phyloP scores from a whole-genome alignment of 805 yeast species.

The Yarrowia keelungensis region DNA sequence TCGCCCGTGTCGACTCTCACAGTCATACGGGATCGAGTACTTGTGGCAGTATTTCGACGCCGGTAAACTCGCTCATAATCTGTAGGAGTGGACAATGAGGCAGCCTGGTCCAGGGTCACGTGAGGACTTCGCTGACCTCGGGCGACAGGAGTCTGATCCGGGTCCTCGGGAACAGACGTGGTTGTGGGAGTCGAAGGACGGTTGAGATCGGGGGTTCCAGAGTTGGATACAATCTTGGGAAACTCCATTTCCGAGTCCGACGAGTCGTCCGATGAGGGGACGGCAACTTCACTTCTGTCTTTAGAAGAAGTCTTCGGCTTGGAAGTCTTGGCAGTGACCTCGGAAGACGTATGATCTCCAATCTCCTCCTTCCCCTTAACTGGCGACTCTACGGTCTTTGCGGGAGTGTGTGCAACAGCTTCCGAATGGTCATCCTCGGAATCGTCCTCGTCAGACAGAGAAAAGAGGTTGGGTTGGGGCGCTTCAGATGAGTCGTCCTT shows the following conservation, averaged over 20 bases:
- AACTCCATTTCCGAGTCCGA: slow-evolving; percentile 22
- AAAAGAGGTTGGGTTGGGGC: background rate
- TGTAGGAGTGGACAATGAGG: background rate
- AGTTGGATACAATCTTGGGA: slow-evolving; percentile 4
- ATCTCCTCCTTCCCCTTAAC: background rate
- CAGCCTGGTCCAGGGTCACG: slow-evolving; percentile 8
- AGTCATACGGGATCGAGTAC: slow-evolving; percentile 4
- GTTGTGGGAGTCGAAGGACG: slow-evolving; percentile 1
- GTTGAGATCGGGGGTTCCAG: background rate
- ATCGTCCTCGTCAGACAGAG: slow-evolving; percentile 16
- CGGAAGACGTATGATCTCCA: no score
- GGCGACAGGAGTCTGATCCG: slow-evolving; percentile 2
- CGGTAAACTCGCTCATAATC: slow-evolving; percentile 26
- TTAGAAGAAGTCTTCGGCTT: background rate
- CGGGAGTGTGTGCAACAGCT: no score
- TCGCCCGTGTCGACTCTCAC: slow-evolving; percentile 13
- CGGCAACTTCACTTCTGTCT: background rate
- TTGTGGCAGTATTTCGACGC: slow-evolving; percentile 15
- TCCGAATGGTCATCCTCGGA: background rate
- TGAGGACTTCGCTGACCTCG: slow-evolving; percentile 3
- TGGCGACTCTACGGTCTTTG: background rate
- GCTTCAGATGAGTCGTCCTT: background rate
- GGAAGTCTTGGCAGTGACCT: background rate
- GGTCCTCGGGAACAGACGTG: background rate
- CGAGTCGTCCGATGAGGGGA: background rate